Base-by-base conservation (phyloP, 352 stramenopile species). In the Thalassiosira livingstoniorum region DNA sequence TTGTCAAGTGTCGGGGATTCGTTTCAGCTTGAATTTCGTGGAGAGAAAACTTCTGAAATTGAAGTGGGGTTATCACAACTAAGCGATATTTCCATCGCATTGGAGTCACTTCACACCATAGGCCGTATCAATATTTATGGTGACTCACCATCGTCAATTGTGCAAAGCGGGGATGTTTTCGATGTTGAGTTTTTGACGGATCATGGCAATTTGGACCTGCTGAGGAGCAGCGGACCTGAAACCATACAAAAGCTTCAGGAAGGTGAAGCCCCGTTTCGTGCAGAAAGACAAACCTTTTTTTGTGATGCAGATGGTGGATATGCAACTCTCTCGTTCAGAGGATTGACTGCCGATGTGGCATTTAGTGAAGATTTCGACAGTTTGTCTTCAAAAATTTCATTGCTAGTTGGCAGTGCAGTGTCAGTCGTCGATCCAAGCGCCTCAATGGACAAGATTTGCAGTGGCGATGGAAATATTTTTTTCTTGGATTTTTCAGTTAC, bases 101-200 rank as follows among this genome's bases (percentile, higher is more conserved):
- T 99, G 2, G 92, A 98, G 60, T 82, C 76, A 3, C 88, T 99
- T 0, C 80, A 87, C 4, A 94, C 91, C 0, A 89, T 98, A 31
- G 95, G 96, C 37, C 81, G 92, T 47, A 58, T 88, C 31, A 25
- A 11, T 58, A 45, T 85, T 37, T 68, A 75, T 37, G 82, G 64
- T 21, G 64, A 88, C 70, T 70, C 75, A 35, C 34, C 39, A 43
- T 77, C 65, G 58, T 45, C 54, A 15, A 29, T 85, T 15, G 76
- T 88, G 35, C 61, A 85, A 47, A 82, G 69, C 35, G 81, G 81
- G 7, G 81, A 88, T 35, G 71, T 23, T 15, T 72, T 88, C 58
- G 64, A 88, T 31, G 42, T 88, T 37, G 81, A 88, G 45, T 88
- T 88, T 58, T 31, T 85, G 23, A 85, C 75, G 18, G 75, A 88